These are phyloP conservation scores for Calonectria honghensis DNA, from an alignment of 2,329 filamentous ascomycete species.

Conservation along the genomic window DNA sequence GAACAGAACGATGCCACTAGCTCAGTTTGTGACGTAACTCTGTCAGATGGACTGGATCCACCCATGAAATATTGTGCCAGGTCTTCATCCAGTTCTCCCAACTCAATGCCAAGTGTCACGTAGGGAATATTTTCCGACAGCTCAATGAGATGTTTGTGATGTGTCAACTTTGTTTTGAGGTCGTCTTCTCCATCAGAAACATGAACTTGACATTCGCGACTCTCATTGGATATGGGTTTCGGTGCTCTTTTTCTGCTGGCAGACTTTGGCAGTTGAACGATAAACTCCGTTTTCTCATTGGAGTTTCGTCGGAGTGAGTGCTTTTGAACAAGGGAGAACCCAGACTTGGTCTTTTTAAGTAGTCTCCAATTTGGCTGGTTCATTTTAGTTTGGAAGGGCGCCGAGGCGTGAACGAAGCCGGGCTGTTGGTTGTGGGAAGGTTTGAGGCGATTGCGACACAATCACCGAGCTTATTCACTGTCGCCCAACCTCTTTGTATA, in stretches of 20 bases:
- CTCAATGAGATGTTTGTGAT: not conserved
- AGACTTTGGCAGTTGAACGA: not conserved
- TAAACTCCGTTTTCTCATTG: not conserved
- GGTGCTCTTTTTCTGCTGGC: not conserved
- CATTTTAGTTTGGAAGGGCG: not conserved
- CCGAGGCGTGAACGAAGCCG: not conserved
- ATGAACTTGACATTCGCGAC: too few relatives aligned
- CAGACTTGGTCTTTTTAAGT: not conserved
- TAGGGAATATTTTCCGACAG: conserved; percentile 5
- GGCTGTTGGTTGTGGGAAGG: not conserved
- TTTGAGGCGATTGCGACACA: not conserved
- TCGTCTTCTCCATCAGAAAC: not conserved
- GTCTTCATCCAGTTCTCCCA: not conserved
- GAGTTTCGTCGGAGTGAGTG: not conserved
- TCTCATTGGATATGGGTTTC: too few relatives aligned
- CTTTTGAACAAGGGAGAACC: not conserved
- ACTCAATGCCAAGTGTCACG: not conserved
- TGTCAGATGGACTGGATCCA: not conserved
- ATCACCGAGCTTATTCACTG: not conserved
- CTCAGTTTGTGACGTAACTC: not conserved
- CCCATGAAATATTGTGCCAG: conserved; percentile 16
- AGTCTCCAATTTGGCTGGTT: not conserved
- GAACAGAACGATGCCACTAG: not conserved
- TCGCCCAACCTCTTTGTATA: not conserved
- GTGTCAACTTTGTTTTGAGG: not conserved